Evolutionary conservation across 1,284 basidiomycete species (phyloP).

Genomic region (Sphaerobolus stellatus): DNA sequence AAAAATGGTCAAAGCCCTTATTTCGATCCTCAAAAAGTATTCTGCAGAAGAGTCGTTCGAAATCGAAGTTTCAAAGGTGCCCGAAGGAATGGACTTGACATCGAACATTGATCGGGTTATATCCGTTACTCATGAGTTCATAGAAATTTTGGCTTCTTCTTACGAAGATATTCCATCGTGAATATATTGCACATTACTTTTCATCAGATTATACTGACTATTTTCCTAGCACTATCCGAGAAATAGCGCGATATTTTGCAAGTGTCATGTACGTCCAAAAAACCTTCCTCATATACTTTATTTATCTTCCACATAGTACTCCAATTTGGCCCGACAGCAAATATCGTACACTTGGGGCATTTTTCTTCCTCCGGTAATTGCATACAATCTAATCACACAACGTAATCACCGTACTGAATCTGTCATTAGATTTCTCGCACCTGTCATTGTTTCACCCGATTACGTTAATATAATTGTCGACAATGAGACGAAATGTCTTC

Average conservation of each 20-base stretch:
- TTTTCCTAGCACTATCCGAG: slow-evolving; percentile 74
- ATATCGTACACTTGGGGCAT: slow-evolving; percentile 85
- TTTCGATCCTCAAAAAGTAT: slow-evolving; percentile 70
- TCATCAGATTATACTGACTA: slow-evolving; percentile 7
- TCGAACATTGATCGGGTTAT: not conserved
- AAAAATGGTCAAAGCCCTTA: slow-evolving; percentile 70
- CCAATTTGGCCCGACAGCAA: slow-evolving; percentile 81
- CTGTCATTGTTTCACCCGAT: slow-evolving; percentile 84
- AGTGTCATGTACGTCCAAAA: slow-evolving; percentile 66
- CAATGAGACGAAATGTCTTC: slow-evolving; percentile 41
- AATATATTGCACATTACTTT: not conserved
- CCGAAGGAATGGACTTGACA: slow-evolving; percentile 49
- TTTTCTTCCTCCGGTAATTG: slow-evolving; percentile 81
- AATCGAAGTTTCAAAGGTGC: slow-evolving; percentile 66
- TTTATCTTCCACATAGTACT: no score
- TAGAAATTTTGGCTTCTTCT: not conserved
- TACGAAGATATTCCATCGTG: not conserved
- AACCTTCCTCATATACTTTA: not conserved
- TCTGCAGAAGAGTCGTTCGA: slow-evolving; percentile 78
- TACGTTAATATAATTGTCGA: slow-evolving; percentile 65
- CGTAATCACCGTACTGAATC: not conserved
- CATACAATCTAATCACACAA: not conserved
- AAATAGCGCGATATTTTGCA: slow-evolving; percentile 83
- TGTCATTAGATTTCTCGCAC: slow-evolving; percentile 29
- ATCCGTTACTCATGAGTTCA: not conserved